phyloP scores from a whole-genome alignment of 345 rosid species.

The Eucalyptus erythrocorys region DNA sequence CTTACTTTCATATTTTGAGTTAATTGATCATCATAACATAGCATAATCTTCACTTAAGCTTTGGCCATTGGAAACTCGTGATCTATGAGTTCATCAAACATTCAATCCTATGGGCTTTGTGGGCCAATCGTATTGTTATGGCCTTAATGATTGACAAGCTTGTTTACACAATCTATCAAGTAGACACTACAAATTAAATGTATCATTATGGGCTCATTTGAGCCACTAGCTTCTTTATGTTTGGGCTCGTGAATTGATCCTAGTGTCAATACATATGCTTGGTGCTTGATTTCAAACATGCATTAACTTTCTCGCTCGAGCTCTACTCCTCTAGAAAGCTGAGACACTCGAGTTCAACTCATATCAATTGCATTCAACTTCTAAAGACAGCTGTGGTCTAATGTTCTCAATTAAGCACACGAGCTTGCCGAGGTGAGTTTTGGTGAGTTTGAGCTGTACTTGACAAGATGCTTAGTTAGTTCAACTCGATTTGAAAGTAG shows the following conservation, averaged over 20 bases:
- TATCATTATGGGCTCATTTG: neutral
- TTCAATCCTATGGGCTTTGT: neutral
- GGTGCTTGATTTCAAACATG: neutral
- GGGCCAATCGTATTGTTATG: neutral
- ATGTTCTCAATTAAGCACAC: neutral
- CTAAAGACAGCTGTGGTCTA: neutral
- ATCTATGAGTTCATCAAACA: neutral
- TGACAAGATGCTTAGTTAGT: neutral
- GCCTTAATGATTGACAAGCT: neutral
- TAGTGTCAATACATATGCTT: neutral
- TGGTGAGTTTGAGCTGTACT: neutral
- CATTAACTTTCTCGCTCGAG: neutral
- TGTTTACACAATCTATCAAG: neutral
- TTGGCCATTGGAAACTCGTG: neutral
- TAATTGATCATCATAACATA: neutral
- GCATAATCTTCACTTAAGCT: neutral
- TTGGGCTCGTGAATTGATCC: neutral
- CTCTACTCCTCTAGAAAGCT: neutral
- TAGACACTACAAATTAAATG: neutral
- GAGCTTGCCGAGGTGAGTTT: neutral
- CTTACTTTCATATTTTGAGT: neutral
- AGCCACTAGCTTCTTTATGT: neutral
- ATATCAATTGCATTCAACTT: neutral
- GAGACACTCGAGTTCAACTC: neutral
- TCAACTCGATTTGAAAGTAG: neutral